These are phyloP conservation scores for Xylaria sp. DNA, from an alignment of 2,329 filamentous ascomycete species.

Conservation along the genomic window DNA sequence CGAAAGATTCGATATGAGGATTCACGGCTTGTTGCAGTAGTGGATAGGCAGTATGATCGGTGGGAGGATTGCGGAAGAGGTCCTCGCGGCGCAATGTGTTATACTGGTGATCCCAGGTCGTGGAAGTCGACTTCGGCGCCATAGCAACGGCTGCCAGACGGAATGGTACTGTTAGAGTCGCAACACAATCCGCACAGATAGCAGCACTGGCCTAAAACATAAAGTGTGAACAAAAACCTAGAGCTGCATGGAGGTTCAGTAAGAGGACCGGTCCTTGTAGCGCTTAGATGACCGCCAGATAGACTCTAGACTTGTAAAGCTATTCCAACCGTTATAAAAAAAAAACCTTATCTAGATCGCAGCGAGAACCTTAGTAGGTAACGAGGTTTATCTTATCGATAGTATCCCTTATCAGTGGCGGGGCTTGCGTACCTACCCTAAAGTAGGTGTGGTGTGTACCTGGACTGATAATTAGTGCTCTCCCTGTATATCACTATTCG, in stretches of 20 bases:
- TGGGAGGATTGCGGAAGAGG: conserved; percentile 89
- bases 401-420: conserved; percentile 15
- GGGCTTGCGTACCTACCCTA: conserved; percentile 8
- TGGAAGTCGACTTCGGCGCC: conserved; percentile 69
- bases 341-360: conserved; percentile 45
- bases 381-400: conserved; percentile 33
- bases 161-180: conserved; percentile 3
- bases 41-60: conserved; percentile 88
- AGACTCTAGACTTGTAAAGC: conserved; percentile 19
- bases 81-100: conserved; percentile 86
- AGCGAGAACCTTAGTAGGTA: not conserved
- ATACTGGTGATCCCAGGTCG: conserved; percentile 86
- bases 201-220: not conserved
- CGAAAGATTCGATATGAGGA: conserved; percentile 96
- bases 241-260: not conserved
- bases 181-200: not conserved
- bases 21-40: conserved; percentile 85
- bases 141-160: conserved; percentile 53
- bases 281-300: not conserved
- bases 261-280: conserved; percentile 9
- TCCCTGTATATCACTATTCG: not conserved
- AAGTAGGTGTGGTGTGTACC: too few relatives aligned
- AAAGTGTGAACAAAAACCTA: not conserved
- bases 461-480: too few relatives aligned
- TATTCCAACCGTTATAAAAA: conserved; percentile 37